Evolutionary conservation across 2,329 filamentous ascomycete genomes (phyloP), one percentile per base, ranked within the genome.

Genomic region (Aspergillus calidoustus): DNA sequence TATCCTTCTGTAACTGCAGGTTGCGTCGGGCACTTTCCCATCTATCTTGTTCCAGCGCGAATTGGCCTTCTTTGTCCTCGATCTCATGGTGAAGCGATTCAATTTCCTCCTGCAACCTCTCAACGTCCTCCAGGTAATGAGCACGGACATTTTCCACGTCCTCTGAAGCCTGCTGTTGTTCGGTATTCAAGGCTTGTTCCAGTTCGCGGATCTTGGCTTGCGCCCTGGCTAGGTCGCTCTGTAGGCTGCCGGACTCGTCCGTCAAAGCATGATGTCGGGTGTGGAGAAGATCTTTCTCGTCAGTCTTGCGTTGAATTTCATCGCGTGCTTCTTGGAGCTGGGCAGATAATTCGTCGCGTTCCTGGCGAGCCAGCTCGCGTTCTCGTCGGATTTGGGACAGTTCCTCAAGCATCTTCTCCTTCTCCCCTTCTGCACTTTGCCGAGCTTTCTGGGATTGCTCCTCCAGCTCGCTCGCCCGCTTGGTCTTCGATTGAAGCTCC

Each of bases 281-380:
- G 70, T 91, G 89, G 19, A 93, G 79, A 13, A 91, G 76, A 55
- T 88, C 85, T 73, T 91, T 92, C 73, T 92, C 89, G 43, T 83
- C 80, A 1, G 80, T 78, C 54, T 83, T 83, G 60, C 82, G 77
- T 63, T 86, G 80, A 1, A 91, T 75, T 25, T 92, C 89, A 54
- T 83, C 82, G 61, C 87, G 83, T 0, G 84, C 78, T 56, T 86
- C 79, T 54, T 85, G 80, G 3, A 91, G 72, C 65, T 84, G 85
- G 22, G 69, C 70, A 15, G 76, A 73, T 57, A 77, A 66, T 41
- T 74, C 73, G 54, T 77, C 74, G 22, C 75, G 80, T 71, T 82
- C 80, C 46, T 74, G 70, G 19, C 80, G 76, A 15, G 85, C 77
- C 38, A 82, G 64, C 47, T 83, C 77, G 7, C 76, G 76, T 58